These are phyloP conservation scores for Aspergillus sp. DNA, from an alignment of 2,329 filamentous ascomycete species.

Conservation along the genomic window DNA sequence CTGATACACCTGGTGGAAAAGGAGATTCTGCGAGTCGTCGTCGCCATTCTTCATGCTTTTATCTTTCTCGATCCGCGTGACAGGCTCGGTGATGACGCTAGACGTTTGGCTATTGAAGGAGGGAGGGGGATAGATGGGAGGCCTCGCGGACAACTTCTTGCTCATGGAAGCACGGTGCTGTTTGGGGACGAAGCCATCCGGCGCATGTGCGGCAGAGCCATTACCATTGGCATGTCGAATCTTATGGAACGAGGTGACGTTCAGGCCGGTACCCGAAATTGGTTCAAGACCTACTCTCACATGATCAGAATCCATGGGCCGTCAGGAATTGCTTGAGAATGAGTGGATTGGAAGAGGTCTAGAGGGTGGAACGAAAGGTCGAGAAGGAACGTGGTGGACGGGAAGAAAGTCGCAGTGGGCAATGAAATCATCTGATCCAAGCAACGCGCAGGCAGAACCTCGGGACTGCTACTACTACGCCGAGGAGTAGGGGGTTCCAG, in stretches of 20 bases:
- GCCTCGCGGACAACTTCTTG: conserved; percentile 27
- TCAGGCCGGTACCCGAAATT: conserved; percentile 26
- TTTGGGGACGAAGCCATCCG: conserved; percentile 23
- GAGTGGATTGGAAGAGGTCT: not conserved
- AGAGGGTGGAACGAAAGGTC: conserved; percentile 2
- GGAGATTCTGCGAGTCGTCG: conserved; percentile 31
- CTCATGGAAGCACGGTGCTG: conserved; percentile 26
- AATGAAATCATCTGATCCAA: conserved; percentile 18
- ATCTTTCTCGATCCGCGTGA: conserved; percentile 25
- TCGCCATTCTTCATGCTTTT: conserved; percentile 21
- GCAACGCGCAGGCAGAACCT: conserved; percentile 7
- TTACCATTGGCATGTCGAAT: conserved; percentile 18
- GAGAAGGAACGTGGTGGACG: not conserved
- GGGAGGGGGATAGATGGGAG: conserved; percentile 20
- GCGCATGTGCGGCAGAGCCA: conserved; percentile 14
- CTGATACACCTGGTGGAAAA: conserved; percentile 72
- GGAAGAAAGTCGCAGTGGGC: conserved; percentile 14
- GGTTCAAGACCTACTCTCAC: conserved; percentile 23
- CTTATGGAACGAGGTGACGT: conserved; percentile 22
- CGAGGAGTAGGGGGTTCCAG: not conserved
- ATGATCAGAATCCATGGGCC: conserved; percentile 26
- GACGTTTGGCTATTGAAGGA: conserved; percentile 28
- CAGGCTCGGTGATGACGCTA: conserved; percentile 21
- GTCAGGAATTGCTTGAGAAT: not conserved
- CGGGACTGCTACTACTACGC: conserved; percentile 17